phyloP scores from a whole-genome alignment of 345 rosid species.

The Nephelium lappaceum region DNA sequence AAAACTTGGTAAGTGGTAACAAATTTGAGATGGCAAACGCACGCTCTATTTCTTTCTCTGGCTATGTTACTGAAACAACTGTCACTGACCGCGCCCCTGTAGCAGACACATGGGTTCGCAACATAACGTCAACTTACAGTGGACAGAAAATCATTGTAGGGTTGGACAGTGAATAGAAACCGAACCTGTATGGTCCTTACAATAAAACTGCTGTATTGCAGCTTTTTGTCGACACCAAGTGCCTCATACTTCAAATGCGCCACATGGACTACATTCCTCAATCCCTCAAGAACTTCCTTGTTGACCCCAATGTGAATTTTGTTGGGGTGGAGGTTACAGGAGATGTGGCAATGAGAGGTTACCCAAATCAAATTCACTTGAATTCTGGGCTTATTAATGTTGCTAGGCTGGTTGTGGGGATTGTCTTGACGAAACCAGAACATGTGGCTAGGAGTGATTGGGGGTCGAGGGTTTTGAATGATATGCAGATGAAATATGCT shows the following conservation, averaged over 20 bases:
- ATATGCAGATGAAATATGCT: slow-evolving; percentile 36
- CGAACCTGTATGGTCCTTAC: slow-evolving; percentile 7
- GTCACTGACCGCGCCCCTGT: slow-evolving; percentile 22
- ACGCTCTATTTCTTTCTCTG: slow-evolving; percentile 5
- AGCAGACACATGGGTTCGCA: slow-evolving; percentile 27
- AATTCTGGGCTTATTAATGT: slow-evolving; percentile 37
- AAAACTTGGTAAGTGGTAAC: neutral
- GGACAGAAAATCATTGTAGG: slow-evolving; percentile 29
- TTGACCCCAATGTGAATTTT: slow-evolving; percentile 18
- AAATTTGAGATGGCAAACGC: neutral
- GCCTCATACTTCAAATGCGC: slow-evolving; percentile 38
- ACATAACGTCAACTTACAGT: neutral
- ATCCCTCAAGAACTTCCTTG: slow-evolving; percentile 22
- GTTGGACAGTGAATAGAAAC: slow-evolving; percentile 47
- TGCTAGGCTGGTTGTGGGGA: slow-evolving; percentile 12
- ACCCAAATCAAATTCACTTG: slow-evolving; percentile 17
- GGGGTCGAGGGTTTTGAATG: slow-evolving; percentile 30
- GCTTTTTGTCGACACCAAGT: slow-evolving; percentile 38
- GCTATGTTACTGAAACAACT: slow-evolving; percentile 26
- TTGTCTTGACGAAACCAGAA: slow-evolving; percentile 28
- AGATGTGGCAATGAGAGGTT: slow-evolving; percentile 19
- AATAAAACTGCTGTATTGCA: slow-evolving; percentile 35
- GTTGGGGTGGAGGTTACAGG: slow-evolving; percentile 34
- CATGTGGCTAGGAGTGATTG: slow-evolving; percentile 33
- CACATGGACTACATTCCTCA: slow-evolving; percentile 31